Base-by-base conservation (phyloP, 352 stramenopile species). In the Globisporangium recalcitrans region DNA sequence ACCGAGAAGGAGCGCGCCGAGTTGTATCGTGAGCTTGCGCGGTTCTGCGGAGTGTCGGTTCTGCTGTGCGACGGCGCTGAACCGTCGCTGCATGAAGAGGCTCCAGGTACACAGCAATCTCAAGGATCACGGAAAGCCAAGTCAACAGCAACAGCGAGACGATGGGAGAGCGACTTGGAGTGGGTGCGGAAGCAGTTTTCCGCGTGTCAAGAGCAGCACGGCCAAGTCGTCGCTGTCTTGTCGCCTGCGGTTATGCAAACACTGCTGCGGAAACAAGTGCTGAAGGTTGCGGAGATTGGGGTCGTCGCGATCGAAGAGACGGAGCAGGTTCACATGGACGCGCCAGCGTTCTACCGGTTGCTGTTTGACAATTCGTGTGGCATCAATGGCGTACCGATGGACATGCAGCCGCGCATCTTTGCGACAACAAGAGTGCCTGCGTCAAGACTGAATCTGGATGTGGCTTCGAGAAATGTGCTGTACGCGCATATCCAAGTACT, bases 301-400 rank as follows among this genome's bases (percentile, higher is more conserved):
- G 53, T 91, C 8, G 31, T 95, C 24, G 76, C 89, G 6, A 62
- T 93, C 16, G 81, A 95, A 55, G 68, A 71, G 34, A 85, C 73
- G 19, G 83, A 95, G 56, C 62, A 88, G 24, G 78, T 93, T 24
- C 73, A 91, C 46, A 66, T 71, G 2, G 71, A 79, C 57, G 57
- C 82, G 53, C 84, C 84, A 40, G 81, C 78, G 11, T 86, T 91
- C 46, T 93, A 78, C 52, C 65, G 58, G 0, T 22, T 62, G 36
- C 56, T 70, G 11, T 72, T 76, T 63, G 75, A 75, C 26, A 61
- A 73, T 19, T 55, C 49, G 49, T 55, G 40, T 7, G 49, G 49
- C 1, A 11, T 83, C 31, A 63, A 65, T 24, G 19, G 4, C 34
- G 4, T 48, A 11, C 19, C 51, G 7, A 16, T 19, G 13, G 11